Percentiles rank a stretch among this genome's conserved stretches.
Evolutionary conservation across 306 rosid species (phyloP).

Genomic region (Clitoria ternatea): DNA sequence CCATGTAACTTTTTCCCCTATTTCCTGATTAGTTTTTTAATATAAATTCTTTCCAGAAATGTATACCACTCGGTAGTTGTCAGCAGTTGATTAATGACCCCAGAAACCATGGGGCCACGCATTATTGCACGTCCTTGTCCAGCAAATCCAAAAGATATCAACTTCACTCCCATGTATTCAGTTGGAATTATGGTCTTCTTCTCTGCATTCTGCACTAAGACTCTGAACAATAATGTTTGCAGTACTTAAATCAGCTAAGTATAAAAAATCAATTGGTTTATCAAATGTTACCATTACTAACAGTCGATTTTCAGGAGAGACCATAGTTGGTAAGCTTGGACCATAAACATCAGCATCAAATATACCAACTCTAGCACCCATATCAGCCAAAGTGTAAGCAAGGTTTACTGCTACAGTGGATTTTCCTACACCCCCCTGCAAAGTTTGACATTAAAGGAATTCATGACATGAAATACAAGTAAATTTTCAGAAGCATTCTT

Average conservation of each 20-base stretch:
- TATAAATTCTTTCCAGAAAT: not conserved
- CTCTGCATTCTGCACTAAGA: constrained; percentile 65
- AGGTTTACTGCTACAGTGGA: constrained; percentile 93
- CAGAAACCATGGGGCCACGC: constrained; percentile 99
- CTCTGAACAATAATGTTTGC: constrained; percentile 25
- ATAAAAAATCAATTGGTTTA: constrained; percentile 10
- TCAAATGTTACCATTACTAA: constrained; percentile 66
- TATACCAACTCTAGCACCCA: constrained; percentile 99
- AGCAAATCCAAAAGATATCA: constrained; percentile 95
- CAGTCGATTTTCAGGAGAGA: constrained; percentile 87
- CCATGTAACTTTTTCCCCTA: not conserved
- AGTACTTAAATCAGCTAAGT: constrained; percentile 18
- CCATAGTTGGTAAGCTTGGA: constrained; percentile 99
- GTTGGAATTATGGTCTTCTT: constrained; percentile 87
- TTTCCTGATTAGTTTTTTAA: not conserved
- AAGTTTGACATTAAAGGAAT: constrained; percentile 18
- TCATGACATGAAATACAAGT: constrained; percentile 13
- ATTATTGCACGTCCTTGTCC: constrained; percentile 98
- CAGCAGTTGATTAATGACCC: constrained; percentile 88
- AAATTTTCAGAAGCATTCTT: constrained; percentile 2
- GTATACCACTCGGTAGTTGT: constrained; percentile 90
- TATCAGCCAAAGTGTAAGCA: constrained; percentile 93
- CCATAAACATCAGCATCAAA: constrained; percentile 99
- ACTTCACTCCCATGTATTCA: constrained; percentile 89
- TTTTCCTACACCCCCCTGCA: constrained; percentile 97